phyloP scores from a whole-genome alignment of 306 rosid genomes.

The Styphnolobium japonicum region DNA sequence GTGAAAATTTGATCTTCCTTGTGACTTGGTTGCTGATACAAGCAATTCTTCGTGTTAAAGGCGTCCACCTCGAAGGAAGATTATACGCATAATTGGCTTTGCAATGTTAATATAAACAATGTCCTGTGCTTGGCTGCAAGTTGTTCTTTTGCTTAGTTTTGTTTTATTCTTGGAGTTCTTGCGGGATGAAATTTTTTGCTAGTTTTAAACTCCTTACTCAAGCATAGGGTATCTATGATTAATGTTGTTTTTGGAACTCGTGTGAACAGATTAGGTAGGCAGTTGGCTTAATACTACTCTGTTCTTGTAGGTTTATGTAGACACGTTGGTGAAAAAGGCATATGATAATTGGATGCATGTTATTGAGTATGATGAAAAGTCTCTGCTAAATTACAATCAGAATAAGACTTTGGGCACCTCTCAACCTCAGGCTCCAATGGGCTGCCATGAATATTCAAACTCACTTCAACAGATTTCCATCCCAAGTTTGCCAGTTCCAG shows the following conservation, averaged over 20 bases:
- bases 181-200: neutral
- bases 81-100: neutral
- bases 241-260: neutral
- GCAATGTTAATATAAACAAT: neutral
- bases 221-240: neutral
- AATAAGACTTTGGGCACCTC: constrained; percentile 38
- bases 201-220: neutral
- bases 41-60: constrained; percentile 1
- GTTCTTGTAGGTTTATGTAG: constrained; percentile 68
- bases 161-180: constrained; percentile 6
- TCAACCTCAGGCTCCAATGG: constrained; percentile 43
- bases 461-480: constrained; percentile 50
- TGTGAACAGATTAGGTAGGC: neutral
- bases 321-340: constrained; percentile 84
- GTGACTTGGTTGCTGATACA: neutral
- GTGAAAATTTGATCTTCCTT: neutral
- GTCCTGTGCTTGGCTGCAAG: neutral
- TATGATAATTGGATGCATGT: constrained; percentile 89
- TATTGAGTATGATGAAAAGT: constrained; percentile 72
- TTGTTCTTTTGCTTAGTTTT: neutral
- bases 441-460: constrained; percentile 54
- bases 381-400: constrained; percentile 57
- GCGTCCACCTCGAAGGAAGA: neutral
- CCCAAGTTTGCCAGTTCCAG: constrained; percentile 48
- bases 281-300: constrained; percentile 17